Evolutionary conservation across 2,329 filamentous ascomycete genomes (phyloP), one percentile per base, ranked within the genome.

Genomic region (Domatiomyces globalis): DNA sequence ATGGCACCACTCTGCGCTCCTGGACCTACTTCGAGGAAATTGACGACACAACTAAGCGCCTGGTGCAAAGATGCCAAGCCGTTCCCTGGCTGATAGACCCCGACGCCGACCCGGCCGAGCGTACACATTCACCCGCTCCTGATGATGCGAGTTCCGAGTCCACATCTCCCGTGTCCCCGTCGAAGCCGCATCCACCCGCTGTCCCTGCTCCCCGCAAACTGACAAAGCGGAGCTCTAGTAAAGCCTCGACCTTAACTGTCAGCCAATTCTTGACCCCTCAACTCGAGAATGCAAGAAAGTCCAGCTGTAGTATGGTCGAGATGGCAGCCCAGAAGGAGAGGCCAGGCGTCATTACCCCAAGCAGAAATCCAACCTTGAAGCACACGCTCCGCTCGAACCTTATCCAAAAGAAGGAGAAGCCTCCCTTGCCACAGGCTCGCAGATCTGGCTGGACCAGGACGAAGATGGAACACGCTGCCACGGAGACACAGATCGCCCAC

Each of bases 261-360:
- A 58, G 58, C 39, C 56, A 58, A 42, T 56, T 57, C 44, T 52
- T 67, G 45, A 62, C 60, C 22, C 59, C 58, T 20, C 58, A 59
- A 70, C 72, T 90, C 2, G 78, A 80, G 1, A 73, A 78, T 1
- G 79, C 85, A 49, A 77, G 76, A n/a, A 78, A 78, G 46, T 94
- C 87, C 63, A 81, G 76, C 61, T 71, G 87, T 57, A 89, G 85
- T 62, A 83, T 92, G 46, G 73, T 80, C 33, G 84, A 92, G 60
- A 80, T 94, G 43, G 87, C 87, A 5, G 79, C 80, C 9, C 84
- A 88, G 45, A 86, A 77, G 65, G 87, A 90, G 67, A 88, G 85
- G 65, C 87, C 87, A 0, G 87, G 85, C 1, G 80, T 90, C 19
- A 81, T 88, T 61, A 88, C 87, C 17, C 87, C 86, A 5, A 87